Evolutionary conservation across 2,329 filamentous ascomycete genomes (phyloP), one percentile per base, ranked within the genome.

Genomic region (Lasiodiplodia sp.): DNA sequence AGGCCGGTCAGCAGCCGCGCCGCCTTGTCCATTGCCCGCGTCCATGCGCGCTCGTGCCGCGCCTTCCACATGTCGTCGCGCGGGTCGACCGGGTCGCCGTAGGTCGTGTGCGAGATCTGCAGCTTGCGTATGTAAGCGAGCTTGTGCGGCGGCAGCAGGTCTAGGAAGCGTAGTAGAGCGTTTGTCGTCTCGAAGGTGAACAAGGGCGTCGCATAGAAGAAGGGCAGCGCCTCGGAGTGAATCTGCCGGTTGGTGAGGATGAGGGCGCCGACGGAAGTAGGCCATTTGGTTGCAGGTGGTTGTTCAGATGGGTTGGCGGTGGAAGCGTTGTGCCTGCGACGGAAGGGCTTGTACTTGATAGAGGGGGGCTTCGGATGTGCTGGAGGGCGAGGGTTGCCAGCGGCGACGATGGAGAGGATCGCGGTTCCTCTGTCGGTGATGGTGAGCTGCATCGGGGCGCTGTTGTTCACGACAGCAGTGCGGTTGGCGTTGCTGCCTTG

Each of bases 161-260:
- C 44, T n/a, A 79, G 69, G 67, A 79, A 79, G 51, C 71, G 71
- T 1, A 3, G 52, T 28, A 79, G 73, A 3, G 75, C 72, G 18
- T 69, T 69, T 8, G 77, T 73, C 8, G 75, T 71, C 18, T 71
- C 69, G 67, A 78, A 77, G n/a, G 74, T 70, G 68, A 80, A 78
- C 8, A 71, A 69, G 2, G 75, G 75, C 1, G 70, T 74, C 2
- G 68, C 55, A 67, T 80, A 80, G 28, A 79, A 70, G n/a, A 77
- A 71, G 3, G 63, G 21, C 11, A 73, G 55, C 18, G 73, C 70
- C 67, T 80, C 78, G 4, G 11, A 2, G 63, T 77, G 52, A 7
- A 78, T 57, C 44, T 74, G 73, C 66, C 75, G 77, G 71, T 74
- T 77, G 16, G 76, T 73, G 1, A 77, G 71, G 57, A 72, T 66